These are phyloP conservation scores for Colletotrichum sansevieriae DNA, from an alignment of 2,329 filamentous ascomycete species.

Conservation along the genomic window DNA sequence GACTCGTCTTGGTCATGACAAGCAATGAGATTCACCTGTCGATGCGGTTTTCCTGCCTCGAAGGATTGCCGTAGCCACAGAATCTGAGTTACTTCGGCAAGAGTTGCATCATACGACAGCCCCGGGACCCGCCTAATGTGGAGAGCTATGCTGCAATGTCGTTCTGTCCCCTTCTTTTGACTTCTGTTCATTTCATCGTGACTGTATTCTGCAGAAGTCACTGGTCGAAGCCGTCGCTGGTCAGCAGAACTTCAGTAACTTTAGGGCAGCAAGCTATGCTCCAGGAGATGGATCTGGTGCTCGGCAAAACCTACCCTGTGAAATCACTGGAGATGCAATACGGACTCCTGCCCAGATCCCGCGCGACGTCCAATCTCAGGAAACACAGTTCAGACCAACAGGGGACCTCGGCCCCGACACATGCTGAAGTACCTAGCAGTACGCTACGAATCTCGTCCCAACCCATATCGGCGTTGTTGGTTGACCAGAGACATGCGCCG, in stretches of 20 bases:
- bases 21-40: neutral
- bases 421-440: neutral
- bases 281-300: too few species aligned
- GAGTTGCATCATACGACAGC: slow-evolving; percentile 6
- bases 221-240: too few species aligned
- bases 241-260: neutral
- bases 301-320: slow-evolving; percentile 1
- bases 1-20: neutral
- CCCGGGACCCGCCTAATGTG: slow-evolving; percentile 15
- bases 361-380: slow-evolving; percentile 1
- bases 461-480: slow-evolving; percentile 1
- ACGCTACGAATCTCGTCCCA: neutral
- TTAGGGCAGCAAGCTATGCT: neutral
- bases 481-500: slow-evolving; percentile 31
- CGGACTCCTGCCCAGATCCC: too few species aligned
- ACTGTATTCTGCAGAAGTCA: neutral
- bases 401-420: slow-evolving; percentile 3
- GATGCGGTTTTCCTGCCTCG: slow-evolving; percentile 9
- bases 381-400: slow-evolving; percentile 14
- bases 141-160: slow-evolving; percentile 12
- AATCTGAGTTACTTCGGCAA: slow-evolving; percentile 4
- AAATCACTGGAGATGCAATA: neutral
- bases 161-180: slow-evolving; percentile 2
- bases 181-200: neutral
- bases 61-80: slow-evolving; percentile 1